Conservation (phyloP, 306 rosid species). For the Gynostemma pentaphyllum region DNA sequence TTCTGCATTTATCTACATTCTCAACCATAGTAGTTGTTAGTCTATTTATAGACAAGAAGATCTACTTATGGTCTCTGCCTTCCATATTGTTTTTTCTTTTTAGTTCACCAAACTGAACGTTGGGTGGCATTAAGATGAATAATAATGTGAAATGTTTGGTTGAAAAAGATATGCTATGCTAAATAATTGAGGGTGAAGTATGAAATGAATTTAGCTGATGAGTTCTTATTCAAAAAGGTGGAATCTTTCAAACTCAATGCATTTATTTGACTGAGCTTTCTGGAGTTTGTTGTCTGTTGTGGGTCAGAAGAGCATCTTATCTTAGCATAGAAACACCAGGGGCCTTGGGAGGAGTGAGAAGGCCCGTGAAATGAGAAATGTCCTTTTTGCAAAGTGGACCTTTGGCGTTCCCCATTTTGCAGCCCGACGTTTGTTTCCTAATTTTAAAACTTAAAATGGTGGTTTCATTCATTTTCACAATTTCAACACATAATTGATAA, state of each 20-base stretch:
- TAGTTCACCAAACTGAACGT: not conserved
- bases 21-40: not conserved
- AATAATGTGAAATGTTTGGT: not conserved
- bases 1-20: not conserved
- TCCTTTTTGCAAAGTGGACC: not conserved
- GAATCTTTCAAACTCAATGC: not conserved
- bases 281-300: not conserved
- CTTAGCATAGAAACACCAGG: not conserved
- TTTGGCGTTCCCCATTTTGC: not conserved
- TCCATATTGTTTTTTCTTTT: not conserved
- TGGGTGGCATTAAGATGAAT: not conserved
- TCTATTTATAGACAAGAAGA: not conserved
- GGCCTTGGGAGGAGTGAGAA: not conserved
- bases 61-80: not conserved
- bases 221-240: not conserved
- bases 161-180: not conserved
- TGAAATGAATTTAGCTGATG: not conserved
- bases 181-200: not conserved
- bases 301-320: not conserved
- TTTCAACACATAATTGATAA: no score
- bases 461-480: no score
- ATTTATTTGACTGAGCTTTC: not conserved
- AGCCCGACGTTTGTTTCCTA: no score
- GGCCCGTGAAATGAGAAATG: not conserved
- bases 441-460: no score